Evolutionary conservation across 441 rosid species (phyloP).

Genomic region (Manihot esculenta): DNA sequence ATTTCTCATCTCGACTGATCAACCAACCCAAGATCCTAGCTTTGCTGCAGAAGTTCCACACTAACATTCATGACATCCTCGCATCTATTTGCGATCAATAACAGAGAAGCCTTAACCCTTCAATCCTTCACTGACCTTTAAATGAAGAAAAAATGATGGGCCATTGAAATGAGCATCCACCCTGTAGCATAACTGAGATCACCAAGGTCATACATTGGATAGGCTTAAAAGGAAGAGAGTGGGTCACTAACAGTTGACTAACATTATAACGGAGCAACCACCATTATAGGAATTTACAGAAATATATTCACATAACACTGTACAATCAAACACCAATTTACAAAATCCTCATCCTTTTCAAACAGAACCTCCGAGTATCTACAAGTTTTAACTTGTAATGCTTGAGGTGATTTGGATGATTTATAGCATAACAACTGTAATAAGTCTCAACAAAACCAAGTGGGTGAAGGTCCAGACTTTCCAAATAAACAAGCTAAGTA

Average conservation of each 20-base stretch:
- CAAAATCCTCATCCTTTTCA: background rate
- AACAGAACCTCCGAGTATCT: background rate
- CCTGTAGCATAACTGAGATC: background rate
- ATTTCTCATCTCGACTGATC: too few species aligned
- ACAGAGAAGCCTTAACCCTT: background rate
- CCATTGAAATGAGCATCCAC: background rate
- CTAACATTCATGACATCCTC: too few species aligned
- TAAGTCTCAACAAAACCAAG: background rate
- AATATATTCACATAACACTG: background rate
- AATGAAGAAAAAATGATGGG: background rate
- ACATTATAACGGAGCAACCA: background rate
- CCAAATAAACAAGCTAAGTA: background rate
- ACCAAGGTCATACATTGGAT: background rate
- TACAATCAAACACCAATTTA: background rate
- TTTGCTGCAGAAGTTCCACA: too few species aligned
- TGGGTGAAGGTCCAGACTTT: background rate
- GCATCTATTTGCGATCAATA: background rate
- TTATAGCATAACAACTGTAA: background rate
- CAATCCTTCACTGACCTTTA: background rate
- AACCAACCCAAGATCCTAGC: too few species aligned
- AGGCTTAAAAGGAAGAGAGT: background rate
- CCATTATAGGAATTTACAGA: background rate
- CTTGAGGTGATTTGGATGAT: background rate
- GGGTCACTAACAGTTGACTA: background rate
- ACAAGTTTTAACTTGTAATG: background rate